Conservation (phyloP, 176 grass and related monocot species). For the Zoysia pacifica region DNA sequence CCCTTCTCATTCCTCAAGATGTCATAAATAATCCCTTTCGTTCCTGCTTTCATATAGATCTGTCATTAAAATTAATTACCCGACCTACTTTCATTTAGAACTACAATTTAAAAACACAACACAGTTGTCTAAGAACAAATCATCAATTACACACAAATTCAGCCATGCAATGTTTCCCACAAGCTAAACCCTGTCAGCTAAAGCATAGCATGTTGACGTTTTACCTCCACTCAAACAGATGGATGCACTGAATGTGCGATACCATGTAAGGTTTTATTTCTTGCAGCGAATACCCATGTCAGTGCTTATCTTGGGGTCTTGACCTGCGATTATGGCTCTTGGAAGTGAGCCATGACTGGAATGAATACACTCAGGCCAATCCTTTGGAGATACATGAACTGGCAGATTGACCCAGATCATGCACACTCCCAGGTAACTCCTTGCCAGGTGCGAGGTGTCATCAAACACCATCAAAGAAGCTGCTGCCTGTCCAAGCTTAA, state of each 20-base stretch:
- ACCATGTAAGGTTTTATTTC: neutral
- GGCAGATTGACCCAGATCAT: constrained; percentile 8
- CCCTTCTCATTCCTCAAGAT: neutral
- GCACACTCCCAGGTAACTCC: neutral
- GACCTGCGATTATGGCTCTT: constrained; percentile 13
- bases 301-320: neutral
- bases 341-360: neutral
- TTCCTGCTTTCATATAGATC: neutral
- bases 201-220: neutral
- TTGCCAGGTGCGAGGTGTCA: neutral
- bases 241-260: neutral
- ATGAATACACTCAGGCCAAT: neutral
- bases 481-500: constrained; percentile 24
- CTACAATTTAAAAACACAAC: neutral
- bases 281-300: neutral
- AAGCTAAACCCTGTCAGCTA: neutral
- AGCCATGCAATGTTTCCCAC: neutral
- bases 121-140: neutral
- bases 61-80: neutral
- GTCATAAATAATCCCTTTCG: neutral
- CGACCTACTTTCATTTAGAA: neutral
- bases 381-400: constrained; percentile 13
- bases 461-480: constrained; percentile 12
- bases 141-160: neutral
- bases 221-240: constrained; percentile 5